A percentile compares a stretch with the other conserved stretches of the same genome.
These are phyloP conservation scores for Boechera retrofracta DNA, from an alignment of 345 rosid species.

Conservation along the genomic window DNA sequence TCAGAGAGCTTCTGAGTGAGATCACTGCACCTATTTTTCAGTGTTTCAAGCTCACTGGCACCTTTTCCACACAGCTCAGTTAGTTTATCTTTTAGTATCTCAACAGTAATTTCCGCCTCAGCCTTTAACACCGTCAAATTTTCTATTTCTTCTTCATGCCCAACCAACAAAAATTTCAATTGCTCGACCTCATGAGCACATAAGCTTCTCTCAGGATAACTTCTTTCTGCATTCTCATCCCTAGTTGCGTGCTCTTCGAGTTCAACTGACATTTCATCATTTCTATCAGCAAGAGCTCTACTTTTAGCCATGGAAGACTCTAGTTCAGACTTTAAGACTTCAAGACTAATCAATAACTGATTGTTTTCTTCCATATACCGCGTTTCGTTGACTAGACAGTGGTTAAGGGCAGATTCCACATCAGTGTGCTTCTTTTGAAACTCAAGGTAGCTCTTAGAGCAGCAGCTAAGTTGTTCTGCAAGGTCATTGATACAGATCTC, in stretches of 20 bases:
- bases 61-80: constrained; percentile 56
- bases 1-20: constrained; percentile 75
- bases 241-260: constrained; percentile 49
- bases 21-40: constrained; percentile 62
- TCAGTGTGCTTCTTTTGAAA: constrained; percentile 61
- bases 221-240: constrained; percentile 49
- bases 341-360: constrained; percentile 50
- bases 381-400: constrained; percentile 58
- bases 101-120: constrained; percentile 60
- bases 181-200: constrained; percentile 57
- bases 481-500: constrained; percentile 55
- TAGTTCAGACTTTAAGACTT: constrained; percentile 57
- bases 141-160: constrained; percentile 63
- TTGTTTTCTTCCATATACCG: constrained; percentile 65
- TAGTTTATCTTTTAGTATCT: constrained; percentile 61
- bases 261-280: constrained; percentile 49
- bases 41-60: constrained; percentile 50
- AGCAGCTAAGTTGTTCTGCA: constrained; percentile 53
- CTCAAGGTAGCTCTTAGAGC: constrained; percentile 51
- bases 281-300: constrained; percentile 49
- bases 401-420: constrained; percentile 56
- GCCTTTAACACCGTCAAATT: constrained; percentile 59
- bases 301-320: constrained; percentile 56
- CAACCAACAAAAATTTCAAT: constrained; percentile 54
- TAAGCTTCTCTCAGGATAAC: constrained; percentile 45